Evolutionary conservation across 768 basidiomycete genomes (phyloP).

Genomic region (Rubroboletus satanas): DNA sequence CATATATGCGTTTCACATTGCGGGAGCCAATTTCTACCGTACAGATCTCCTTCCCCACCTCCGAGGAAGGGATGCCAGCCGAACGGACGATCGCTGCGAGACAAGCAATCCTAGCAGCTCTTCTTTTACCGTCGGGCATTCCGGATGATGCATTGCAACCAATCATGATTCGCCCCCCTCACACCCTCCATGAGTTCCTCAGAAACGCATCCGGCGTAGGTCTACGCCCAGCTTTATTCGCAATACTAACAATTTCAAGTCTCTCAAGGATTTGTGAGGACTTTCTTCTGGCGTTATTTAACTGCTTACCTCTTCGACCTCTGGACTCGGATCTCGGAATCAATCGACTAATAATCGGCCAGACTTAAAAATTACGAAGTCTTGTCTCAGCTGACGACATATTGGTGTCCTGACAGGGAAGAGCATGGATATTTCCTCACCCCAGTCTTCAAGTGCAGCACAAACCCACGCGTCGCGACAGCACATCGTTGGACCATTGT

Average conservation of each 20-base stretch:
- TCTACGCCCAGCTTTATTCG: slow-evolving; percentile 3
- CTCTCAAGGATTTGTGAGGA: slow-evolving; percentile 55
- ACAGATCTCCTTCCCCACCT: background rate
- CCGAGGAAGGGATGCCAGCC: slow-evolving; percentile 10
- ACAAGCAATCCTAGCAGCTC: slow-evolving; percentile 50
- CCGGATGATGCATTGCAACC: slow-evolving; percentile 68
- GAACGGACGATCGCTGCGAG: slow-evolving; percentile 49
- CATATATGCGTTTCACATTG: slow-evolving; percentile 11
- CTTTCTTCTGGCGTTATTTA: background rate
- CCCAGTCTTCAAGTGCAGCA: slow-evolving; percentile 72
- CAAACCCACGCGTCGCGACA: slow-evolving; percentile 70
- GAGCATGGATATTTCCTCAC: slow-evolving; percentile 77
- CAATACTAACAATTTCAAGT: slow-evolving; percentile 34
- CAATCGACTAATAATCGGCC: background rate
- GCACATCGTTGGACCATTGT: slow-evolving; percentile 70
- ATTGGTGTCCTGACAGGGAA: slow-evolving; percentile 79
- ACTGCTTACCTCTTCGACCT: background rate
- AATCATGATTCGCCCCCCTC: slow-evolving; percentile 59
- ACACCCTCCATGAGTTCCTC: slow-evolving; percentile 69
- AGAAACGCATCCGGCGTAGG: slow-evolving; percentile 54
- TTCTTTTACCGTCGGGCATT: slow-evolving; percentile 61
- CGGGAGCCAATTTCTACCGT: background rate
- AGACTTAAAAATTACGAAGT: slow-evolving; percentile 68
- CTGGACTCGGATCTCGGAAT: background rate
- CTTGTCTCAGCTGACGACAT: slow-evolving; percentile 62